Evolutionary conservation across 2,329 filamentous ascomycete species (phyloP).

Genomic region (Talaromyces sp.): DNA sequence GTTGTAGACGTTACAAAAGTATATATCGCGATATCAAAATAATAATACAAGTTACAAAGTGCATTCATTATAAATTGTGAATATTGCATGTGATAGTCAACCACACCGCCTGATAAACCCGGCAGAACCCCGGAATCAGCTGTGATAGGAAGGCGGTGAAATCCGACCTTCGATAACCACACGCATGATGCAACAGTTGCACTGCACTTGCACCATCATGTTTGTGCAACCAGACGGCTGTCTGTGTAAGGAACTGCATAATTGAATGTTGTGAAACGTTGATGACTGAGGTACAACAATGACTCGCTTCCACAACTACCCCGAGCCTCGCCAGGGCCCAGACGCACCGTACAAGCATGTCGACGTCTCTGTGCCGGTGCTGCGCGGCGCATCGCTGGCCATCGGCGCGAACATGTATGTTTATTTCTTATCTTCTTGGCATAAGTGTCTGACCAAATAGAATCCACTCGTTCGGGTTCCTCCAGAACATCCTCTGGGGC

Average conservation of each 20-base stretch:
- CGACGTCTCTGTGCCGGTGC: slow-evolving; percentile 62
- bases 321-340: slow-evolving; percentile 34
- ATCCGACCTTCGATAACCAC: too few relatives aligned
- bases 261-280: too few relatives aligned
- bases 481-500: slow-evolving; percentile 64
- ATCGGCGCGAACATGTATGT: slow-evolving; percentile 59
- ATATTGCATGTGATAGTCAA: too few relatives aligned
- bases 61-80: too few relatives aligned
- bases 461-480: slow-evolving; percentile 53
- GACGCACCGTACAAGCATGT: slow-evolving; percentile 42
- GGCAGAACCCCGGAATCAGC: too few relatives aligned
- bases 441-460: slow-evolving; percentile 25
- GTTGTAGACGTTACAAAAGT: slow-evolving; percentile 11
- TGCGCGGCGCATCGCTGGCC: slow-evolving; percentile 61
- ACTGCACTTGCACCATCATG: too few relatives aligned
- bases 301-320: slow-evolving; percentile 31
- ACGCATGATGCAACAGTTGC: too few relatives aligned
- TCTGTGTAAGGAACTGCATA: too few relatives aligned
- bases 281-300: neutral
- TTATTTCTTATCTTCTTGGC: neutral
- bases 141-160: too few relatives aligned
- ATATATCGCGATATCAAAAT: neutral
- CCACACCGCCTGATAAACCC: too few relatives aligned
- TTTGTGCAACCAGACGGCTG: too few relatives aligned
- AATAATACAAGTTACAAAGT: neutral